A percentile compares a stretch with the other conserved stretches of the same genome.
phyloP scores from a whole-genome alignment of 225 moss, liverwort and hornwort species.

The Polytrichum commune region DNA sequence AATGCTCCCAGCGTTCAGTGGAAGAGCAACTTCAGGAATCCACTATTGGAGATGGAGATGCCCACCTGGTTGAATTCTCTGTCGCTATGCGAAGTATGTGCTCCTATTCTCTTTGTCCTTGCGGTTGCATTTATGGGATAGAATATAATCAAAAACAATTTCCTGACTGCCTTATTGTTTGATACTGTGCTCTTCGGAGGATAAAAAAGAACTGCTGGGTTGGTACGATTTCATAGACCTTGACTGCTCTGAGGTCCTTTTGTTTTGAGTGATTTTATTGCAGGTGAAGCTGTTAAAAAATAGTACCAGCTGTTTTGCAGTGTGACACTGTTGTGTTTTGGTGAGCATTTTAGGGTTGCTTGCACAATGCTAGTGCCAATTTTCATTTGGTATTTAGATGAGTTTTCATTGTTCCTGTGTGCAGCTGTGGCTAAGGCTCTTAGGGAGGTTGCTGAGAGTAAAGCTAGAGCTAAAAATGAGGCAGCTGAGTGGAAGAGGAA shows the following conservation, averaged over 20 bases:
- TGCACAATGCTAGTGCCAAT: slow-evolving; percentile 3
- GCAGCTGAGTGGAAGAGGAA: slow-evolving; percentile 85
- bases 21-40: slow-evolving; percentile 74
- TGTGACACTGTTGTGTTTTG: neutral
- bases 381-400: slow-evolving; percentile 17
- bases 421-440: slow-evolving; percentile 88
- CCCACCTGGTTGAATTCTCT: slow-evolving; percentile 84
- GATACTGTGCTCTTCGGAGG: too few relatives aligned
- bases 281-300: too few relatives aligned
- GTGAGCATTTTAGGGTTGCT: neutral
- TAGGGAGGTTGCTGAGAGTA: slow-evolving; percentile 80
- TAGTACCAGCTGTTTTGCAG: too few relatives aligned
- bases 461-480: slow-evolving; percentile 82
- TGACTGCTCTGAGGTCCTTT: too few relatives aligned
- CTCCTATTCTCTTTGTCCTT: neutral
- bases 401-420: slow-evolving; percentile 9
- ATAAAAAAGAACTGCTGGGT: too few relatives aligned
- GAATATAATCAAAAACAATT: too few relatives aligned
- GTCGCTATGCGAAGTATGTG: slow-evolving; percentile 72
- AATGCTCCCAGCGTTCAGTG: slow-evolving; percentile 61
- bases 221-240: too few relatives aligned
- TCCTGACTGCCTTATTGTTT: too few relatives aligned
- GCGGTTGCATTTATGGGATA: too few relatives aligned
- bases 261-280: too few relatives aligned
- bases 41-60: slow-evolving; percentile 66